phyloP scores from a whole-genome alignment of 164 flowering plant species.

The Chimonanthus praecox region DNA sequence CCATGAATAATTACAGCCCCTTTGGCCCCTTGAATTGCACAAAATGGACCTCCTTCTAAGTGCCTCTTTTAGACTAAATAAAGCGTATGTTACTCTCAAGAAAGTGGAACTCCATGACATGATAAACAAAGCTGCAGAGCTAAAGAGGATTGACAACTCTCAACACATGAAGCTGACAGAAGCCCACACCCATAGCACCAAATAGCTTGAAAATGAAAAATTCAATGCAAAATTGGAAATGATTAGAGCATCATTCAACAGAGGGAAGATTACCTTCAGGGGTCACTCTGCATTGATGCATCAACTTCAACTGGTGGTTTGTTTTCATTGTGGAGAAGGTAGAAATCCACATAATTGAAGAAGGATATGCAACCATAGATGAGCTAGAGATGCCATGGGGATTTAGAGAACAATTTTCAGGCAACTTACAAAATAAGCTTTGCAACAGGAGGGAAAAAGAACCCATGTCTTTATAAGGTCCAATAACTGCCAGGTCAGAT shows the following conservation, averaged over 20 bases:
- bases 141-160: no score
- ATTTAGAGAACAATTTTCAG: neutral
- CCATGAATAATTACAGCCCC: neutral
- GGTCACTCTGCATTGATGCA: neutral
- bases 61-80: neutral
- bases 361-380: neutral
- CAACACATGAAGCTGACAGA: neutral
- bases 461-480: neutral
- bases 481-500: neutral
- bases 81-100: neutral
- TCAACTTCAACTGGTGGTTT: neutral
- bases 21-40: neutral
- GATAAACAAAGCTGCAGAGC: no score
- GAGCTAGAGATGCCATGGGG: neutral
- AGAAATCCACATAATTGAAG: neutral
- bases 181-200: neutral
- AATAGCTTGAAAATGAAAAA: neutral
- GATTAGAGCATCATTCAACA: neutral
- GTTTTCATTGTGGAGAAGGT: neutral
- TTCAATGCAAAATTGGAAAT: neutral
- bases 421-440: neutral
- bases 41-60: no score
- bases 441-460: neutral
- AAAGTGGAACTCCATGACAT: neutral
- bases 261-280: neutral